Base-by-base conservation (phyloP, 257 asterid species). In the Solanum chilense region DNA sequence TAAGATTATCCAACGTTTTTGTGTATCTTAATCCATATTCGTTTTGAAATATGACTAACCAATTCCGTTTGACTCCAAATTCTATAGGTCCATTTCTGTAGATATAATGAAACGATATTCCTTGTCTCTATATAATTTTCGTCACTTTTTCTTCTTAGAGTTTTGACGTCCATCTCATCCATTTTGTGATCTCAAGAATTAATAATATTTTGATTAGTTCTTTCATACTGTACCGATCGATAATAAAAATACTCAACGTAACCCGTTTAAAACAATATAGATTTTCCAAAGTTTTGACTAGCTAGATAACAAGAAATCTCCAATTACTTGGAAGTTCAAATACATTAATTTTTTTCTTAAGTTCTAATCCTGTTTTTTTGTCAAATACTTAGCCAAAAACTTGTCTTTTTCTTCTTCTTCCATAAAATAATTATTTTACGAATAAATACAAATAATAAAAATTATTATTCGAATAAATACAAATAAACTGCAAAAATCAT, bases 351-450 rank as follows among this genome's bases (percentile, higher is more conserved):
- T 78, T 9, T 25, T 78, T 58, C 84, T 45, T 35, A 47, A 81
- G 69, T 86, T 88, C 90, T 85, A 88, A 82, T 88, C 88, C 91
- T 89, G 90, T 89, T 88, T 71, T n/a, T 86, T 90, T 89, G 92
- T 87, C 92, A 87, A 87, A 23, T 83, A 76, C 86, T 87, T 41
- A 0, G 77, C 85, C 75, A 45, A 86, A 45, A 66, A 45, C 49
- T 82, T 49, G 90, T 74, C 86, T 49, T 58, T 56, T 58, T 81
- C 68, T 81, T 81, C 85, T 9, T 16, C 69, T 25, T 60, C 68
- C 25, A 33, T 14, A 77, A 56, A 60, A 42, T 45, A 33, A 49
- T 85, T 52, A 27, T 56, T 56, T 18, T 80, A 25, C 7, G 85
- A 47, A 80, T 45, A 80, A 27, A 80, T 29, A 80, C 68, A 80